Base-by-base conservation (phyloP, 441 rosid species). In the Rhodomyrtus psidioides region DNA sequence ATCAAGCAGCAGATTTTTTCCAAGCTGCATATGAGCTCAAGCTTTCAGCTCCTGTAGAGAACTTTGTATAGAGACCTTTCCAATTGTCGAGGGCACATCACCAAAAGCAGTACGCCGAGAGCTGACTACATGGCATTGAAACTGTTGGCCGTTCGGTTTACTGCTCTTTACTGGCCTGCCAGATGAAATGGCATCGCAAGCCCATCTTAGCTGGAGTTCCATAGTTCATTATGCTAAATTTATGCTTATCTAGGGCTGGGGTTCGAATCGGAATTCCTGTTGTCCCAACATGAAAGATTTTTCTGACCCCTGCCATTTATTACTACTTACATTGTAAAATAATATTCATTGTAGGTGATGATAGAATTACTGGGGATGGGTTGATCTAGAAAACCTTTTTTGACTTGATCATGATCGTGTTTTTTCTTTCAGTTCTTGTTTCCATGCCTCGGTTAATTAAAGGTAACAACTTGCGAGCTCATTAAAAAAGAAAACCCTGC, bases 1-100 rank as follows among this genome's bases (percentile, higher is more conserved):
- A 92, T 65, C 96, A 93, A 91, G 99, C 99, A 39, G 96, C 98
- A n/a, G 98, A 97, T 54, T 97, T 89, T 90, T 95, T 94, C 90
- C 99, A 97, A 89, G 99, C 98, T 84, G 98, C 99, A 13, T 93
- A 94, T 88, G 98, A 97, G 85, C 96, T 97, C 53, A 86, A 93
- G 89, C 86, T 91, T 46, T 93, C 98, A 7, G 95, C 98, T 84
- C 97, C 99, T 16, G 92, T 95, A 70, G 94, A 94, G 83, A 90
- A 94, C 89, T 93, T 93, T 81, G 76, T 56, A 46, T 90, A 90
- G 86, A 24, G 49, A 70, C 39, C 79, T 70, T 70, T 70, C 79
- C 49, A 34, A 34, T 70, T 21, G n/a, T 70, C 1, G 79, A 70
- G 79, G n/a, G 49, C 79, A 49, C 1, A 0, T 21, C 79, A 65